A percentile compares a stretch with the other conserved stretches of the same genome.
These are phyloP conservation scores for Leishmania braziliensis DNA, from an alignment of 208 protist genomes.

Conservation along the genomic window DNA sequence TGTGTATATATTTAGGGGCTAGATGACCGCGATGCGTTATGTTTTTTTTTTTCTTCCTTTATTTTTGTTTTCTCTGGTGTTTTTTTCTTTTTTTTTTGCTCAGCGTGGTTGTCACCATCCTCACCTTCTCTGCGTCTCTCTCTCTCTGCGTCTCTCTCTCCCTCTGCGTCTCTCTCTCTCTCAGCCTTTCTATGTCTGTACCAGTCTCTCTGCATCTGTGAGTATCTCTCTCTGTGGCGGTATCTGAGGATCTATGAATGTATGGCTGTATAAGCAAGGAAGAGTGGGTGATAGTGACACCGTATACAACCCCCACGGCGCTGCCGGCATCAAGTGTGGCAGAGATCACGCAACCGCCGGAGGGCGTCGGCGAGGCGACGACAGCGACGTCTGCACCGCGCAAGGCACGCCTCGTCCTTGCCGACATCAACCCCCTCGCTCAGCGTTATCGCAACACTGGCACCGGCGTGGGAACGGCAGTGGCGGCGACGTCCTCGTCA, in stretches of 20 bases:
- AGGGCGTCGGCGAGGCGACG: neutral
- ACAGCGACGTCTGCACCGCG: neutral
- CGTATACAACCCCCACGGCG: neutral
- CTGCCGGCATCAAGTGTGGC: neutral
- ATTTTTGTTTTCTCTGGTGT: slow-evolving; percentile 2
- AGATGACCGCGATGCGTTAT: neutral
- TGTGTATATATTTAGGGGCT: neutral
- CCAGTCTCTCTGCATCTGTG: no score
- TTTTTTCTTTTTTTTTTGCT: slow-evolving; percentile 1
- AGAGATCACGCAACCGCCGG: neutral
- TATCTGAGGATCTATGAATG: no score
- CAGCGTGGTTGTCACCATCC: neutral
- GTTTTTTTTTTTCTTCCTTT: neutral
- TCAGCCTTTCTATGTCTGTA: no score
- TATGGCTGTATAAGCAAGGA: no score
- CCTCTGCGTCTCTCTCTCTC: neutral
- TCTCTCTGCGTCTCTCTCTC: neutral
- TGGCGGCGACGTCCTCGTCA: neutral
- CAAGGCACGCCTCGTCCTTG: slow-evolving; percentile 20
- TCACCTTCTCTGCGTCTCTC: neutral
- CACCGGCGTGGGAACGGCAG: neutral
- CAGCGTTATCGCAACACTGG: slow-evolving; percentile 13
- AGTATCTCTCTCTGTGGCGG: no score
- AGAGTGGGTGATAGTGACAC: neutral
- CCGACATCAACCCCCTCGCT: slow-evolving; percentile 35